Evolutionary conservation across 116 monocot species (phyloP).

Genomic region (Thalassia testudinum): DNA sequence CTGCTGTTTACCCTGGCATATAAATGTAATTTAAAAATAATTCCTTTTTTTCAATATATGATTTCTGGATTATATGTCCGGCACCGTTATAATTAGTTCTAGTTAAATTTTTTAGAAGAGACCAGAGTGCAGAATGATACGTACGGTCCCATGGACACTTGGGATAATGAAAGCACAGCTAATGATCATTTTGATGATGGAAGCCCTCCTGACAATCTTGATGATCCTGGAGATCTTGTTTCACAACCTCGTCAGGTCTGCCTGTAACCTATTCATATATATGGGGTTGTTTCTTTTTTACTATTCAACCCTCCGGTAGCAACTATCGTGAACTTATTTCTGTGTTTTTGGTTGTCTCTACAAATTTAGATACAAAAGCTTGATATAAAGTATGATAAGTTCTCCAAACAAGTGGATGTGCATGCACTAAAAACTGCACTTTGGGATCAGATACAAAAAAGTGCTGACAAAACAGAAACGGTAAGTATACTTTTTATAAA

Average conservation of each 20-base stretch:
- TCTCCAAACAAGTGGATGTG: conserved; percentile 84
- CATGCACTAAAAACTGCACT: conserved; percentile 26
- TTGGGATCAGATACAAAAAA: conserved; percentile 10
- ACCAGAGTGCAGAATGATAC: conserved; percentile 15
- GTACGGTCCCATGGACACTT: conserved; percentile 19
- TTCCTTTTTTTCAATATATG: too few species aligned
- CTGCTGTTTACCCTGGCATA: too few species aligned
- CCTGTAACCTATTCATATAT: not conserved
- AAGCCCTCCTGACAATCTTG: conserved; percentile 25
- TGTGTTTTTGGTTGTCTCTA: not conserved
- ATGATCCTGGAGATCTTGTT: conserved; percentile 52
- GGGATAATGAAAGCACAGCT: conserved; percentile 37
- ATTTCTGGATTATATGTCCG: too few species aligned
- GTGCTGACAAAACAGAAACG: not conserved
- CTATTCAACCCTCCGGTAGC: too few species aligned
- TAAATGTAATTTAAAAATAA: too few species aligned
- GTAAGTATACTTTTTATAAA: not conserved
- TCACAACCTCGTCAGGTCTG: conserved; percentile 61
- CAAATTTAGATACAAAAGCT: conserved; percentile 16
- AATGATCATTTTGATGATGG: conserved; percentile 50
- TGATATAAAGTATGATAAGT: conserved; percentile 79
- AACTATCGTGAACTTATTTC: too few species aligned
- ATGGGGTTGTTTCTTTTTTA: too few species aligned
- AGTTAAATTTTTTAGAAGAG: too few species aligned
- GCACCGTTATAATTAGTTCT: too few species aligned